phyloP scores from a whole-genome alignment of 306 rosid species.

The Alnus rubra region DNA sequence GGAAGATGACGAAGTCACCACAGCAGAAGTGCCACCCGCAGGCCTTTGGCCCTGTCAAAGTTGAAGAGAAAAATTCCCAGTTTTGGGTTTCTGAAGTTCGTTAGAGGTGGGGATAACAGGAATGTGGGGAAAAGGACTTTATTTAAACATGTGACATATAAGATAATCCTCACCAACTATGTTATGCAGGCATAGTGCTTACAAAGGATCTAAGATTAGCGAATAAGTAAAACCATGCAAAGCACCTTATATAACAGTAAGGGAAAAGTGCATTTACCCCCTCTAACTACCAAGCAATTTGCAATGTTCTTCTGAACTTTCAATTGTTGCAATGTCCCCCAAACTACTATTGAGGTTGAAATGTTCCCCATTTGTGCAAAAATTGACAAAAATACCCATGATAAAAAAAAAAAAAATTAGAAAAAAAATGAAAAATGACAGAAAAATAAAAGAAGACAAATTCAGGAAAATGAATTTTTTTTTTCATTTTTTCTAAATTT shows the following conservation, averaged over 20 bases:
- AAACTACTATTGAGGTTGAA: too few relatives aligned
- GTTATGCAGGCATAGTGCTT: slow-evolving; percentile 13
- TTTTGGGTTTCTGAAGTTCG: slow-evolving; percentile 46
- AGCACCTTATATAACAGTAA: not conserved
- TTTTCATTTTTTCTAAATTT: too few relatives aligned
- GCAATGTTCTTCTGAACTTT: too few relatives aligned
- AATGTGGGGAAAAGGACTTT: slow-evolving; percentile 17
- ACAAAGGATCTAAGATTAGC: slow-evolving; percentile 13
- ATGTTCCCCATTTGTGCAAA: too few relatives aligned
- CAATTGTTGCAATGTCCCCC: too few relatives aligned
- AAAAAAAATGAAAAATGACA: too few relatives aligned
- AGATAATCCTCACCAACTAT: slow-evolving; percentile 13
- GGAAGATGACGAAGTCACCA: slow-evolving; percentile 61
- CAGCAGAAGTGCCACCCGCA: slow-evolving; percentile 56
- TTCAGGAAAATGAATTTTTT: too few relatives aligned
- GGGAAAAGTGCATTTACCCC: too few relatives aligned
- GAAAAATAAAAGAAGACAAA: too few relatives aligned
- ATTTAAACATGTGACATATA: slow-evolving; percentile 22
- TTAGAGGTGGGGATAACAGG: slow-evolving; percentile 37
- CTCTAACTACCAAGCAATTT: too few relatives aligned
- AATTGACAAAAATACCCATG: too few relatives aligned
- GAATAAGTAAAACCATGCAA: not conserved
- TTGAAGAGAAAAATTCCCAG: slow-evolving; percentile 51
- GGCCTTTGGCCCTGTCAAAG: slow-evolving; percentile 68
- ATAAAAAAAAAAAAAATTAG: too few relatives aligned